phyloP scores from a whole-genome alignment of 2,329 filamentous ascomycete species.

The Tolypocladium amazonense region DNA sequence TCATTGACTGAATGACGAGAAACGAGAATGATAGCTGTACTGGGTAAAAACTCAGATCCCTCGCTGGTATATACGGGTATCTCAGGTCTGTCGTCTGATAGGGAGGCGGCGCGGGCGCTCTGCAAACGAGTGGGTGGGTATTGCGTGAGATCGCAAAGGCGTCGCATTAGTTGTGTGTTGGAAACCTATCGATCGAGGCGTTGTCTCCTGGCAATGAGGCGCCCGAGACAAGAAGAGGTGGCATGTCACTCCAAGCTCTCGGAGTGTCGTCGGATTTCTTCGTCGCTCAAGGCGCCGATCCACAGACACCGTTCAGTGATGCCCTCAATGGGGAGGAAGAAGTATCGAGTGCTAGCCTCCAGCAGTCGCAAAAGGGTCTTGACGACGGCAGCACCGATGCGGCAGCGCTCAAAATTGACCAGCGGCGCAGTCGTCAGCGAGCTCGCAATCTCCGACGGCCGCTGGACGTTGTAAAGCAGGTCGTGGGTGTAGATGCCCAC shows the following conservation, averaged over 20 bases:
- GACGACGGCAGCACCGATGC: conserved; percentile 63
- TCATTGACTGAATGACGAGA: background rate
- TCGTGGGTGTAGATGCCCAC: conserved; percentile 79
- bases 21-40: background rate
- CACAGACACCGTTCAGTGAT: conserved; percentile 75
- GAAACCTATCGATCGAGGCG: background rate
- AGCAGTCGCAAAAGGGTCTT: conserved; percentile 72
- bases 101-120: background rate
- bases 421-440: conserved; percentile 57
- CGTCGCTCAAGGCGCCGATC: conserved; percentile 66
- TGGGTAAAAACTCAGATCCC: background rate
- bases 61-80: background rate
- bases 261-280: conserved; percentile 55
- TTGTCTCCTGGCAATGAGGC: background rate
- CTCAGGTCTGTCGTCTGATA: background rate
- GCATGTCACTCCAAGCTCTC: conserved; percentile 33
- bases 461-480: conserved; percentile 69
- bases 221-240: background rate
- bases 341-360: conserved; percentile 66
- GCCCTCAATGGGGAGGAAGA: conserved; percentile 64
- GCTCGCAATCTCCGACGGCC: conserved; percentile 62
- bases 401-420: conserved; percentile 76
- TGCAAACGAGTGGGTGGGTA: background rate
- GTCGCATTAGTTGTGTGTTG: background rate
- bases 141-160: background rate